phyloP scores from a whole-genome alignment of 306 rosid species.

The Neltuma alba region DNA sequence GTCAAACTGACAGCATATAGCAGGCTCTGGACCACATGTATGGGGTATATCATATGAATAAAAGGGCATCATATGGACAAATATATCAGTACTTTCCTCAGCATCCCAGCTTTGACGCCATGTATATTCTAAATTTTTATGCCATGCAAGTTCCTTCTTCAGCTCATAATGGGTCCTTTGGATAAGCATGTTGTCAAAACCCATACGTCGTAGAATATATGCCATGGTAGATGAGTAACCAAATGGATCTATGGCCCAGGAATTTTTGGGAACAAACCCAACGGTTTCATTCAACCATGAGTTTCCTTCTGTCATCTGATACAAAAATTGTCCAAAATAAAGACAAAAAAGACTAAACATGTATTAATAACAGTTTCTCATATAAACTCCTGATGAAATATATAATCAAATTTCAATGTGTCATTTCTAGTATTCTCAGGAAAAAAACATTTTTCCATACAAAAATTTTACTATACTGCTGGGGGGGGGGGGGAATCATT shows the following conservation, averaged over 20 bases:
- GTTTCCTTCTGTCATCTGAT: slow-evolving; percentile 94
- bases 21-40: slow-evolving; percentile 99
- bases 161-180: slow-evolving; percentile 97
- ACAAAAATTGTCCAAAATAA: slow-evolving; percentile 40
- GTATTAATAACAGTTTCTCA: neutral
- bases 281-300: slow-evolving; percentile 90
- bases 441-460: slow-evolving; percentile 21
- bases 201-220: slow-evolving; percentile 97
- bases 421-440: neutral
- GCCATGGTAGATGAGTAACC: slow-evolving; percentile 99
- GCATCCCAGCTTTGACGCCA: slow-evolving; percentile 99
- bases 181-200: slow-evolving; percentile 97
- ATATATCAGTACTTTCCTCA: slow-evolving; percentile 91
- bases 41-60: slow-evolving; percentile 99
- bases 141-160: slow-evolving; percentile 91
- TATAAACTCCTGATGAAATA: neutral
- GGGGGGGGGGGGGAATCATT: no score
- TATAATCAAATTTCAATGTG: neutral
- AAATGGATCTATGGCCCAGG: slow-evolving; percentile 99
- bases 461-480: slow-evolving; percentile 18
- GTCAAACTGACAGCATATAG: slow-evolving; percentile 95
- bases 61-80: slow-evolving; percentile 99
- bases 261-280: slow-evolving; percentile 89
- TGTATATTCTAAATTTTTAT: slow-evolving; percentile 81
- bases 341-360: neutral